phyloP scores from a whole-genome alignment of 2,329 filamentous ascomycete genomes.

The Achaetomium macrosporum region DNA sequence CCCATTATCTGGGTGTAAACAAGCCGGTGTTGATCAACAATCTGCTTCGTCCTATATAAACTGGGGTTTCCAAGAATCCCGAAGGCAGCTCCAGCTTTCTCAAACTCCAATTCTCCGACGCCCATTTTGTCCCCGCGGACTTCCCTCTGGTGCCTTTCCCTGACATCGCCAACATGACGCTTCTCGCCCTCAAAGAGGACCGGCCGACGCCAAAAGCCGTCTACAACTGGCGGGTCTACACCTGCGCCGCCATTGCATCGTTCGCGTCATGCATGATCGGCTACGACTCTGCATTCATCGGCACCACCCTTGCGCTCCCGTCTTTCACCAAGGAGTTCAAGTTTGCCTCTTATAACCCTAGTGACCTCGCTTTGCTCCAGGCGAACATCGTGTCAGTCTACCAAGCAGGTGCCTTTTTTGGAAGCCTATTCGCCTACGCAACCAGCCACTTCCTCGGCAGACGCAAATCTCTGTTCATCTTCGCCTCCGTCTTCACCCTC shows the following conservation, averaged over 20 bases:
- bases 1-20: constrained; percentile 1
- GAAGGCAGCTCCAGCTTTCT: neutral
- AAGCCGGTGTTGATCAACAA: neutral
- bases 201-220: constrained; percentile 51
- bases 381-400: constrained; percentile 76
- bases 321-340: constrained; percentile 66
- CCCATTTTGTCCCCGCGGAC: neutral
- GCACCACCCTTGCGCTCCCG: constrained; percentile 64
- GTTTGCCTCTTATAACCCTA: constrained; percentile 45
- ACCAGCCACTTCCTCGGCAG: constrained; percentile 63
- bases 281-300: constrained; percentile 71
- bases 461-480: constrained; percentile 56
- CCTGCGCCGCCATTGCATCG: constrained; percentile 48
- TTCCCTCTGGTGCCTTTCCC: neutral
- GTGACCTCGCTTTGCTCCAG: constrained; percentile 53
- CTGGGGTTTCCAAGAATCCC: constrained; percentile 6
- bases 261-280: constrained; percentile 53
- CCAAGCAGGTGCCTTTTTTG: constrained; percentile 80
- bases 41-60: constrained; percentile 17
- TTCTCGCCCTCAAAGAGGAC: constrained; percentile 50
- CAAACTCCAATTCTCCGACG: neutral
- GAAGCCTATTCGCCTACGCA: constrained; percentile 62
- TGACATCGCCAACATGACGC: constrained; percentile 25
- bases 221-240: constrained; percentile 57
- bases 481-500: constrained; percentile 58